Evolutionary conservation across 768 basidiomycete genomes (phyloP), one percentile per base, ranked within the genome.

Genomic region (Lentinula boryana): DNA sequence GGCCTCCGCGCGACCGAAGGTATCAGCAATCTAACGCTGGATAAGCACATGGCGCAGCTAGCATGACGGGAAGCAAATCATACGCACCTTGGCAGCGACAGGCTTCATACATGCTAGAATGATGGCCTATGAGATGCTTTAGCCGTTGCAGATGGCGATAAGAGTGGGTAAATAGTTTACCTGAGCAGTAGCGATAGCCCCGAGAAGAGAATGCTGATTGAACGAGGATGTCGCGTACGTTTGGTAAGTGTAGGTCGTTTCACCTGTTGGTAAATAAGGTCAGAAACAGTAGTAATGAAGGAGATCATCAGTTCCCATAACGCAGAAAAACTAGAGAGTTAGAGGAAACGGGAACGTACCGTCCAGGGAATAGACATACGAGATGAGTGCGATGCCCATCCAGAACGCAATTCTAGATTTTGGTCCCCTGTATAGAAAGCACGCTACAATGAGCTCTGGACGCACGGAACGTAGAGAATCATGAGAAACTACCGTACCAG

Each of bases 281-380:
- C 1, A 44, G 13, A 1, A 32, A 8, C 5, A 38, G 36, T 8
- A 3, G 36, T 1, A 27, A 27, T 27, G 6, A 5, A 13, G 36
- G 36, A 3, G 36, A 9, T 1, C 36, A 38, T 38, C 1, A 38
- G 1, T 38, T 38, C 7, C 36, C 10, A 12, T 23, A 56, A 56
- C 21, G 35, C 12, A 27, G 21, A 9, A 40, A 15, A 36, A 56
- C 8, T 27, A 27, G 38, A 23, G 51, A 16, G 13, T n/a, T n/a
- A 13, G 18, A 52, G 31, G 35, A 43, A 32, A n/a, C 7, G 13
- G 10, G 53, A n/a, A 49, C 16, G 72, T 73, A 32, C 75, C 72
- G 55, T 84, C 84, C 23, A 85, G 75, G 1, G 81, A 81, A 68
- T 84, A 84, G 60, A 84, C 78, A 66, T 83, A 84, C 2, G 81